Conservation (phyloP, 2,329 filamentous ascomycete genomes). For the Cordyceps militaris region DNA sequence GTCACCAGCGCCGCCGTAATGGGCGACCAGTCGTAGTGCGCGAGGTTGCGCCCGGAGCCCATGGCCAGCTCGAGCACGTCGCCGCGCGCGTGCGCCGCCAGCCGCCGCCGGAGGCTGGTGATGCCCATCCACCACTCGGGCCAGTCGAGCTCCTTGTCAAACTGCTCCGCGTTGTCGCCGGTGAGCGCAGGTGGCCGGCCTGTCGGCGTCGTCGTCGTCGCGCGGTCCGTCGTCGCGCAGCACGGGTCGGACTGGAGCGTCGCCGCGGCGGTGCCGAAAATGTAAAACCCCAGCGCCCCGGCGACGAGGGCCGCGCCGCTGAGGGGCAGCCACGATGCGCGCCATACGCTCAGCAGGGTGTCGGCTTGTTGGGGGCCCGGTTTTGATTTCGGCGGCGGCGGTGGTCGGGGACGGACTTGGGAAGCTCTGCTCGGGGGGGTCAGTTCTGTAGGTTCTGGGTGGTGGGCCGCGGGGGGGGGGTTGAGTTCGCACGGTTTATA, state of each 20-base stretch:
- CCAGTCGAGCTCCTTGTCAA: slow-evolving; percentile 51
- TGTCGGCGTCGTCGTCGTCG: slow-evolving; percentile 33
- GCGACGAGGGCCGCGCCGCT: slow-evolving; percentile 40
- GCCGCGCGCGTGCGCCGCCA: slow-evolving; percentile 43
- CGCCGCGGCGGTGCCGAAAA: slow-evolving; percentile 33
- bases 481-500: slow-evolving; percentile 25
- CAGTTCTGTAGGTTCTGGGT: background rate
- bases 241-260: slow-evolving; percentile 22
- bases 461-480: background rate
- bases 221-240: slow-evolving; percentile 17
- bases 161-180: slow-evolving; percentile 42
- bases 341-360: slow-evolving; percentile 30
- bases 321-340: slow-evolving; percentile 36
- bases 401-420: background rate
- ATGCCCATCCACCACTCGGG: slow-evolving; percentile 53
- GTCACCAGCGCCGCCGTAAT: slow-evolving; percentile 20
- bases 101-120: slow-evolving; percentile 38
- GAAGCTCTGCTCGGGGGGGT: background rate
- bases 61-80: slow-evolving; percentile 57
- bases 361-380: slow-evolving; percentile 21
- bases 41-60: slow-evolving; percentile 55
- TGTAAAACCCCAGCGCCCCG: slow-evolving; percentile 41
- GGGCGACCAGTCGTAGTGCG: slow-evolving; percentile 50
- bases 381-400: background rate
- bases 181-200: slow-evolving; percentile 42